Base-by-base conservation (phyloP, 2,329 filamentous ascomycete species). In the Penicillium glabrum region DNA sequence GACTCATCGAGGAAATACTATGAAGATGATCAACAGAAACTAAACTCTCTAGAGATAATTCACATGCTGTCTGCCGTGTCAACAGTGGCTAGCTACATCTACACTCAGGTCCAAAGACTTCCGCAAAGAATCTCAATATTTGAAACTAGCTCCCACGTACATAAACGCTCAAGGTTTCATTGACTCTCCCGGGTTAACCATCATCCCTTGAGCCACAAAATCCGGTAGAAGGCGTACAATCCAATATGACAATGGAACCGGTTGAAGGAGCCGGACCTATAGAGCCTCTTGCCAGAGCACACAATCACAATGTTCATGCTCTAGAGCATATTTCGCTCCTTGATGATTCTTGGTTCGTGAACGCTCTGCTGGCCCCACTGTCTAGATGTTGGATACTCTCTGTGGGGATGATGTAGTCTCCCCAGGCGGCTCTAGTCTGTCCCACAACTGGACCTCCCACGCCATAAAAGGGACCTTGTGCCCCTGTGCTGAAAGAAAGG, bases 351-450 rank as follows among this genome's bases (percentile, higher is more conserved):
- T 41, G 39, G 39, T 23, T n/a, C 24, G 23, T 23, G 2, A 41
- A 41, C 2, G 5, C 5, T 11, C 21, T 46, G 23, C 9, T 11
- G 3, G 47, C 47, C 29, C 47, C 47, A 50, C 47, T 41, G 16
- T 39, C 3, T 24, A n/a, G 24, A 13, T 35, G 23, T 3, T 19
- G 8, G 6, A 35, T 13, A 1, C 4, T 29, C 26, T 14, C 46
- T 55, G 53, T 51, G 53, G 53, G 33, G 53, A 56, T 56, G 53
- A 56, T 56, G 47, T 56, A 51, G 47, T 56, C 53, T 45, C 53
- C 47, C 31, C 29, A 27, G 16, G 26, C 33, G 47, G 23, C 23
- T 49, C 13, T 27, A 24, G 33, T 5, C 31, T 50, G 37, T 41
- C 23, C 33, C 33, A 39, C 33, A 27, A 35, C 31, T 33, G 5